phyloP scores from a whole-genome alignment of 208 protist species.

The Wallacemonas collosoma region DNA sequence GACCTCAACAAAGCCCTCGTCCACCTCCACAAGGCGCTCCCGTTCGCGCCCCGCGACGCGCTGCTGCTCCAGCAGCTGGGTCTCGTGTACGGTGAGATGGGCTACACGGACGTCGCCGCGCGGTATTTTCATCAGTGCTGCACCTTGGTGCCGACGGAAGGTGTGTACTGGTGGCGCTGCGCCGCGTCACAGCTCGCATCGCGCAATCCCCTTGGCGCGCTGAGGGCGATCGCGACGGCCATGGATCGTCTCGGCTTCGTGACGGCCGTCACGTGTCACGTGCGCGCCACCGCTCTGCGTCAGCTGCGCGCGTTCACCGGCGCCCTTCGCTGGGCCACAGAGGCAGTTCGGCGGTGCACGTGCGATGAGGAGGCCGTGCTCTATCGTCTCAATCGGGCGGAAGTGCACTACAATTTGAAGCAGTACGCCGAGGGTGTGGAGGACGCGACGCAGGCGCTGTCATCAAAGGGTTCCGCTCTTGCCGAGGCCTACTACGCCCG shows the following conservation, averaged over 20 bases:
- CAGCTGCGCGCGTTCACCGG: conserved; percentile 57
- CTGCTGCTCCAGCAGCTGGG: conserved; percentile 69
- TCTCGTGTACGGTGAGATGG: conserved; percentile 69
- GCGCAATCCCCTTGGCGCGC: conserved; percentile 27
- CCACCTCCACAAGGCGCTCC: conserved; percentile 46
- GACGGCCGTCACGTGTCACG: conserved; percentile 27
- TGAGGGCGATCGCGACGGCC: conserved; percentile 18
- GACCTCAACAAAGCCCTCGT: conserved; percentile 53
- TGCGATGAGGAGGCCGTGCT: not conserved
- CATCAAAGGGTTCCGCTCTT: not conserved
- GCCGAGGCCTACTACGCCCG: conserved; percentile 80
- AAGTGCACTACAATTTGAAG: conserved; percentile 35
- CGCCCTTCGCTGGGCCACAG: conserved; percentile 39
- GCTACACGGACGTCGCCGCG: conserved; percentile 76
- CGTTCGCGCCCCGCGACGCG: conserved; percentile 38
- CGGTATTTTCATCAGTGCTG: conserved; percentile 63
- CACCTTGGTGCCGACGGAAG: conserved; percentile 25
- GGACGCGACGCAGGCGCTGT: conserved; percentile 22
- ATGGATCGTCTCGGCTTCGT: conserved; percentile 21
- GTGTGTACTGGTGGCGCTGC: conserved; percentile 31
- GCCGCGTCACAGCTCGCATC: conserved; percentile 27
- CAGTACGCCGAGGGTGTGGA: conserved; percentile 27
- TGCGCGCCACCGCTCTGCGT: conserved; percentile 37
- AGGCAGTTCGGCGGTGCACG: conserved; percentile 34
- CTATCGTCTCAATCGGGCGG: conserved; percentile 21